Evolutionary conservation across 352 stramenopile genomes (phyloP), one percentile per base, ranked within the genome.

Genomic region (Globisporangium mamillatum): DNA sequence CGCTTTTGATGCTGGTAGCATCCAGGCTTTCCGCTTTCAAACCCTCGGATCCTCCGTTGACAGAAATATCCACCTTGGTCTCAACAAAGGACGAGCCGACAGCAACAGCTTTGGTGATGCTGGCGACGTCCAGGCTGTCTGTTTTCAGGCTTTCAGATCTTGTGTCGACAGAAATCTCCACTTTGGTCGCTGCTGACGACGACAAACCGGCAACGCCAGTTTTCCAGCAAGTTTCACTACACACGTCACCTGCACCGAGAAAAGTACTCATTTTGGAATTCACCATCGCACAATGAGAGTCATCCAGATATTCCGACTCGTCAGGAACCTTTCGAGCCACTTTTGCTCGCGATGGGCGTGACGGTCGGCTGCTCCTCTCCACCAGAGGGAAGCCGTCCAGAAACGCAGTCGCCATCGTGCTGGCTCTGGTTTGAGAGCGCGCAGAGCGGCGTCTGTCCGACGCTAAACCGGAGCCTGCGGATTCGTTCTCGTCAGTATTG

Each of bases 281-380:
- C 54, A 91, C 73, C 27, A 84, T 55, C 22, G 46, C 58, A 46
- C 67, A 75, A 61, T 93, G 73, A 48, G 77, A 86, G 55, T 93
- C 78, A 34, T 93, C 85, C 20, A 92, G 46, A 48, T 88, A 89
- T 64, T 93, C 83, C 0, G 80, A 90, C 63, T 87, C 74, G 46
- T 91, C 81, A 6, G 64, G 64, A 20, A 77, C 70, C 36, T 72
- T 67, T 12, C 66, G 66, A 27, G 67, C 66, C 24, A 66, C 50
- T 65, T 85, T 76, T 12, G 69, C 50, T 20, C 78, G 79, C 7
- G 65, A 36, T 3, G 71, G 44, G 20, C 69, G 74, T 69, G 72
- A 64, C 12, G 66, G 36, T 29, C 74, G 77, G 29, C 48, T 80
- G 25, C 48, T 76, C 56, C 38, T 75, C 44, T 74, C 66, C 69